Conservation (phyloP, 2,329 filamentous ascomycete genomes). For the Diaporthe australafricana region DNA sequence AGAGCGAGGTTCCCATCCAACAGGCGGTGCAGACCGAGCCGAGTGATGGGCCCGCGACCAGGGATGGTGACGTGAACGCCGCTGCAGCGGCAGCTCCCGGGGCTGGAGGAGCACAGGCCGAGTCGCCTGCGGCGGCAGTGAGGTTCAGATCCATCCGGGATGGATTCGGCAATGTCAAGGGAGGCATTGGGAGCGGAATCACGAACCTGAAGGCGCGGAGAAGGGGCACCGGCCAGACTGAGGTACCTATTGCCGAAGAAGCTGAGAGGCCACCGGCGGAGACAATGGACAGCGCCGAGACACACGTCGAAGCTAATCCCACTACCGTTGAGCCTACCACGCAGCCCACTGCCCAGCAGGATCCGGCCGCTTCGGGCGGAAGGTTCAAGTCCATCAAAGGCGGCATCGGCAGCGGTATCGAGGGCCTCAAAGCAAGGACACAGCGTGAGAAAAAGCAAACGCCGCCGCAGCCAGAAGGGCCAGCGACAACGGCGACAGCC, state of each 20-base stretch:
- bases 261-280: not conserved
- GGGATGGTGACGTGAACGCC: not conserved
- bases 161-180: conserved; percentile 5
- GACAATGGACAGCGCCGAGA: conserved; percentile 19
- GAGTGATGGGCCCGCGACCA: not conserved
- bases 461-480: not conserved
- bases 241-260: not conserved
- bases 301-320: not conserved
- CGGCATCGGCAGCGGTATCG: conserved; percentile 6
- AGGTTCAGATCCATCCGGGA: conserved; percentile 19
- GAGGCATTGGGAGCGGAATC: conserved; percentile 9
- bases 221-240: not conserved
- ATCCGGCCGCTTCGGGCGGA: not conserved
- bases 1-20: conserved; percentile 28
- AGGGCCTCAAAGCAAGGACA: conserved; percentile 22
- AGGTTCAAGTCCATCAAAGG: conserved; percentile 24
- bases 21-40: not conserved
- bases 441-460: not conserved
- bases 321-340: not conserved
- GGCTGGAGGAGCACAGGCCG: not conserved
- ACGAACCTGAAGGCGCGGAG: conserved; percentile 6
- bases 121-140: conserved; percentile 15
- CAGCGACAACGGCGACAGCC: not conserved
- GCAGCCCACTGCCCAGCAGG: not conserved
- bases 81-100: not conserved